Evolutionary conservation across 2,329 filamentous ascomycete genomes (phyloP), one percentile per base, ranked within the genome.

Genomic region (Talaromyces sp.): DNA sequence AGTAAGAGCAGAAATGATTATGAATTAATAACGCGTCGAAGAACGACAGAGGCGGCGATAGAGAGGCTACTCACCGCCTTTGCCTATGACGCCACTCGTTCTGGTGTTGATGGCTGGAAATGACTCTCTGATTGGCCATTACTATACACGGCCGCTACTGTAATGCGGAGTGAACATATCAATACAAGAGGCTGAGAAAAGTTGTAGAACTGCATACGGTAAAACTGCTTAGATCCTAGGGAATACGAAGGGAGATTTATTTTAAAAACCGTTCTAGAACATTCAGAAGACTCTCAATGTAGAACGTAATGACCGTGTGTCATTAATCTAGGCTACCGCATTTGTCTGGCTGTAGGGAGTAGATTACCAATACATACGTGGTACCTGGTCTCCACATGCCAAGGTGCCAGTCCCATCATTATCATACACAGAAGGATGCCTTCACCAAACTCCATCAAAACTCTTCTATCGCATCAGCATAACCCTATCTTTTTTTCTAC

Each of bases 91-190:
- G 75, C 73, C 73, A 75, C 70, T 41, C n/a, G 39, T 33, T 31
- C 27, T 31, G 27, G 27, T 31, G 33, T 35, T 39, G 41, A 33
- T 37, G 43, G 65, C 27, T 59, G 24, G 62, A 37, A 11, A 33
- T 54, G 50, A 61, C 50, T 56, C 27, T 47, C 22, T 49, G 31
- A 78, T n/a, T 86, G 84, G 1, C 83, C 83, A 78, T 78, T 75
- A 47, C 87, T 84, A 76, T 94, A 91, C 4, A 93, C 96, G 11
- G 92, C 89, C 10, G 93, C 93, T 0, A 93, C 79, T 96, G 92
- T 2, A 93, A 39, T 56, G 52, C n/a, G 33, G 52, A 56, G 52
- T 9, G 19, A 39, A 24, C 33, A 56, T 16, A 54, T 69, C 66
- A 69, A 22, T 56, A 56, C 33, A 7, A 7, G n/a, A 56, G 33